Percentiles rank a stretch among this genome's conserved stretches.
Conservation (phyloP, 371 early-diverging fungal genomes). For the Rhizopus microsporus region DNA sequence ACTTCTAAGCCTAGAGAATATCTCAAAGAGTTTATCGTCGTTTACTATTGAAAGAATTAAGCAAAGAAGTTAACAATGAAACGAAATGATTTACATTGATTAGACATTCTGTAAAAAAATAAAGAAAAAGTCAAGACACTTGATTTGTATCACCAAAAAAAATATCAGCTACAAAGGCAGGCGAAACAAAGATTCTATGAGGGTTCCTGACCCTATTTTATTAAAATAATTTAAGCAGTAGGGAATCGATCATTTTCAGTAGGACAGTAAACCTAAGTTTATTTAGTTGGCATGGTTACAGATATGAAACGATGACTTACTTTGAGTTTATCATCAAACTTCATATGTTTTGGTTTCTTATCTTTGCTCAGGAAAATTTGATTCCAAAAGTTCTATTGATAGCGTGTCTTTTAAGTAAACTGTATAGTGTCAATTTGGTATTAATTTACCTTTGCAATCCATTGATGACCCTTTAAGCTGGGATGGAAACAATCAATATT, state of each 20-base stretch:
- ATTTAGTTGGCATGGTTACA: background rate
- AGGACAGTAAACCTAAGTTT: background rate
- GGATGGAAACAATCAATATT: constrained; percentile 28
- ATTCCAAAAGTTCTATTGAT: constrained; percentile 1
- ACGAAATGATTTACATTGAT: no score
- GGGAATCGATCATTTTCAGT: constrained; percentile 3
- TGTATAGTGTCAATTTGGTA: background rate
- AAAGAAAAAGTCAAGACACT: no score
- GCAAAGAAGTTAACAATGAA: no score
- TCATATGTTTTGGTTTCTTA: background rate
- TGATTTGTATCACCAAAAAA: no score
- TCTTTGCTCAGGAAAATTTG: background rate
- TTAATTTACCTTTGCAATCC: constrained; percentile 20
- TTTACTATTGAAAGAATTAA: no score
- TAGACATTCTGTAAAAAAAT: no score
- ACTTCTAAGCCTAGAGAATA: constrained; percentile 10
- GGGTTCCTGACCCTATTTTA: background rate
- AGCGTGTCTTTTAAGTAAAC: background rate
- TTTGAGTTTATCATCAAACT: constrained; percentile 1
- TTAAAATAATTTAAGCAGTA: background rate
- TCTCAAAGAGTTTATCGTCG: background rate
- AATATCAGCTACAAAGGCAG: no score
- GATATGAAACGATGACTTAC: background rate
- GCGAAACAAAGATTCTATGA: no score
- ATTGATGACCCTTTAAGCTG: constrained; percentile 17